Conservation (phyloP, 2,329 filamentous ascomycete species). For the Xylaria sp. region DNA sequence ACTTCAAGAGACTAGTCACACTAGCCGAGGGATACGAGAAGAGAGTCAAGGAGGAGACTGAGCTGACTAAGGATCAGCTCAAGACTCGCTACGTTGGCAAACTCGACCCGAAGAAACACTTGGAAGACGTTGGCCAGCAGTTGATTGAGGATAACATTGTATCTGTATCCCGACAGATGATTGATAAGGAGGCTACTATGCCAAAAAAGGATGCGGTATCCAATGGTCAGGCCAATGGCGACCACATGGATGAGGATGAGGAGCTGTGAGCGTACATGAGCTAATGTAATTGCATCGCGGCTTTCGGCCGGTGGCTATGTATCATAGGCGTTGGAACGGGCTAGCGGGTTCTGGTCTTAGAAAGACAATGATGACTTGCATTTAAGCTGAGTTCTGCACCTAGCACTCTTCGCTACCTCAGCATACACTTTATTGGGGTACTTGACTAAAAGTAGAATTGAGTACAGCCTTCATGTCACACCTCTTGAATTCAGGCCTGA, state of each 20-base stretch:
- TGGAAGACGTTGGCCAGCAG: conserved; percentile 95
- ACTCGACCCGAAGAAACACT: conserved; percentile 98
- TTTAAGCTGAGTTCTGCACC: conserved; percentile 35
- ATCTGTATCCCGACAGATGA: conserved; percentile 98
- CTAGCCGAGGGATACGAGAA: conserved; percentile 98
- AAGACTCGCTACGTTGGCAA: conserved; percentile 99
- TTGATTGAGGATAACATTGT: conserved; percentile 99
- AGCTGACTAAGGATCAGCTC: conserved; percentile 94
- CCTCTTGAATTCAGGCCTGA: not conserved
- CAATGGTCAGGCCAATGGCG: conserved; percentile 64
- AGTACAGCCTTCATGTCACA: not conserved
- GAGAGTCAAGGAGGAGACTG: conserved; percentile 97
- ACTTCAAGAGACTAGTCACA: conserved; percentile 85
- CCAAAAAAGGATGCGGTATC: conserved; percentile 73
- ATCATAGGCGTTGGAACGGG: conserved; percentile 47
- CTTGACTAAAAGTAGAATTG: not conserved
- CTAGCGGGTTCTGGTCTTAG: conserved; percentile 46
- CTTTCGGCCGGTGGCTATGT: conserved; percentile 43
- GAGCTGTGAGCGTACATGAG: conserved; percentile 49
- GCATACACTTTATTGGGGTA: not conserved
- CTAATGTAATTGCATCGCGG: conserved; percentile 38
- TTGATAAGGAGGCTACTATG: conserved; percentile 97
- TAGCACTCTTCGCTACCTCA: not conserved
- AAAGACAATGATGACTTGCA: conserved; percentile 47
- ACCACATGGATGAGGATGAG: conserved; percentile 78